Conservation (phyloP, 768 basidiomycete genomes). For the Pisolithus albus region DNA sequence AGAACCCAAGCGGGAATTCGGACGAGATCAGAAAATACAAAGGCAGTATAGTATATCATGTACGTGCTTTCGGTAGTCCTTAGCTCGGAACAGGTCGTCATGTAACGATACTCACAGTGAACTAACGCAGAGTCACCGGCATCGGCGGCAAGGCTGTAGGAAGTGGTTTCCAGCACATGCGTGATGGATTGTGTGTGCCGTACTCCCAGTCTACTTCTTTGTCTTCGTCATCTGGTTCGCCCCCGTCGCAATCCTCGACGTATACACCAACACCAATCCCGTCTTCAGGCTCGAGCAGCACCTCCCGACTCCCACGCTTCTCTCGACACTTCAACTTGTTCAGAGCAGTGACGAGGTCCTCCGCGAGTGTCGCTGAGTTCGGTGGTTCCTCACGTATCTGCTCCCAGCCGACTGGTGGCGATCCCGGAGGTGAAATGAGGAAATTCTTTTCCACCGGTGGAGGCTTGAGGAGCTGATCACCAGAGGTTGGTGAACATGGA, state of each 20-base stretch:
- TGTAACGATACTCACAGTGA: slow-evolving; percentile 18
- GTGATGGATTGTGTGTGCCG: slow-evolving; percentile 39
- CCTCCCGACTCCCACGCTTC: slow-evolving; percentile 37
- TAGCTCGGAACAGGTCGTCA: slow-evolving; percentile 66
- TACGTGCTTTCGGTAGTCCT: slow-evolving; percentile 47
- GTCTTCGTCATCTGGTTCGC: slow-evolving; percentile 23
- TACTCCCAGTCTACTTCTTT: slow-evolving; percentile 54
- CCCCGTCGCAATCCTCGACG: slow-evolving; percentile 63
- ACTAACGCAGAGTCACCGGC: slow-evolving; percentile 11
- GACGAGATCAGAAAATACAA: slow-evolving; percentile 32
- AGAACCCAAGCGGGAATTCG: background rate
- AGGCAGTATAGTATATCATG: slow-evolving; percentile 44
- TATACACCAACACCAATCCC: slow-evolving; percentile 71
- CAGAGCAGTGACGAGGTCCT: slow-evolving; percentile 80
- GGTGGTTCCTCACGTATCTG: slow-evolving; percentile 86
- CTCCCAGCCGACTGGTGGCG: slow-evolving; percentile 97
- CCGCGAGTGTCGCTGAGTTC: slow-evolving; percentile 73
- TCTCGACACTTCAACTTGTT: slow-evolving; percentile 56
- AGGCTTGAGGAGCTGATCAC: slow-evolving; percentile 47
- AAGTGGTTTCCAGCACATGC: slow-evolving; percentile 42
- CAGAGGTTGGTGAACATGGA: slow-evolving; percentile 22
- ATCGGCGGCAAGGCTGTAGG: slow-evolving; percentile 56
- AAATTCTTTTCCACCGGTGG: slow-evolving; percentile 88
- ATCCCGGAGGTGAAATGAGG: slow-evolving; percentile 95
- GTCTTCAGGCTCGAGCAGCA: slow-evolving; percentile 62